These are phyloP conservation scores for Crepidotus variabilis DNA, from an alignment of 768 basidiomycete species.

Conservation along the genomic window DNA sequence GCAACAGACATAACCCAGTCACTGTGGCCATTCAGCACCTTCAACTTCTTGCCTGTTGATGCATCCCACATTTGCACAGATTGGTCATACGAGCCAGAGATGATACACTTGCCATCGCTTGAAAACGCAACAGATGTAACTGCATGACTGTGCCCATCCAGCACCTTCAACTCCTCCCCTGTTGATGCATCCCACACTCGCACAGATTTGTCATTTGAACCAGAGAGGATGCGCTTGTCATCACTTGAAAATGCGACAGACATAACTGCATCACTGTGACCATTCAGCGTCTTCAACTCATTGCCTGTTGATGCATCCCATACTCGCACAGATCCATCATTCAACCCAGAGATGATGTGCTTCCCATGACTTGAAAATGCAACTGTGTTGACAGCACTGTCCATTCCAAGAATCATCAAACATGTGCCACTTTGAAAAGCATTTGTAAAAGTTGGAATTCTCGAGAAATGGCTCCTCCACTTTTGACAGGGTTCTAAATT, in stretches of 20 bases:
- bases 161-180: not conserved
- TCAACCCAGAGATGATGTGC: not conserved
- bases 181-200: constrained; percentile 9
- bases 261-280: not conserved
- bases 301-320: not conserved
- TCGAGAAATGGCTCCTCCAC: not conserved
- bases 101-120: not conserved
- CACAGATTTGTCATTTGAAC: constrained; percentile 3
- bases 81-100: constrained; percentile 2
- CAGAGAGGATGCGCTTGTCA: constrained; percentile 7
- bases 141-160: constrained; percentile 1
- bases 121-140: constrained; percentile 5
- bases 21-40: not conserved
- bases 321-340: not conserved
- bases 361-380: not conserved
- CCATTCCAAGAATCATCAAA: constrained; percentile 5
- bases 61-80: constrained; percentile 1
- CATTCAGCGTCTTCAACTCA: not conserved
- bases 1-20: constrained; percentile 4
- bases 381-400: not conserved
- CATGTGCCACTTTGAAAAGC: constrained; percentile 8
- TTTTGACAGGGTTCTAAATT: not conserved
- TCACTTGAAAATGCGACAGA: constrained; percentile 2
- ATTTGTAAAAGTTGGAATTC: constrained; percentile 20
- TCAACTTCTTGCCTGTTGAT: not conserved